Evolutionary conservation across 2,329 filamentous ascomycete genomes (phyloP).

Genomic region (Myotisia sp.): DNA sequence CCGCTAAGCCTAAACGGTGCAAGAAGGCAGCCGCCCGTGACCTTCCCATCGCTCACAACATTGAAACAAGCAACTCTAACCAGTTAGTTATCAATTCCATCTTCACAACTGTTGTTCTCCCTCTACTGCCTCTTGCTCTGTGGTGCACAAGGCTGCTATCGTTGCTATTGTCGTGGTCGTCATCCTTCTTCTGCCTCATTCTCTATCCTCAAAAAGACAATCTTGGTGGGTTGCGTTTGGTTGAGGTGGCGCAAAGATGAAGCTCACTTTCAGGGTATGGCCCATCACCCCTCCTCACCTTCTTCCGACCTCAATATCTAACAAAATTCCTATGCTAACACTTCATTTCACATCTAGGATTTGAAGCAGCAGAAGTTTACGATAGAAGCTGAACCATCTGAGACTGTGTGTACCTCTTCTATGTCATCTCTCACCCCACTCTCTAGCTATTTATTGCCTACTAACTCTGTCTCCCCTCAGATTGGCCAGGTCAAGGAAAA

Average conservation of each 20-base stretch:
- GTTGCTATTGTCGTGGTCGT: too few species aligned
- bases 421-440: too few species aligned
- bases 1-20: constrained; percentile 6
- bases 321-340: constrained; percentile 1
- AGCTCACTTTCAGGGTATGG: constrained; percentile 15
- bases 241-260: constrained; percentile 10
- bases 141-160: too few species aligned
- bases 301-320: constrained; percentile 1
- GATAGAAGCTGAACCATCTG: constrained; percentile 84
- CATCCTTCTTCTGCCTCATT: too few species aligned
- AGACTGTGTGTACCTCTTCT: constrained; percentile 53
- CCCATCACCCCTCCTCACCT: neutral
- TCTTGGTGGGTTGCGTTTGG: too few species aligned
- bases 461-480: constrained; percentile 40
- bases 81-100: too few species aligned
- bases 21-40: constrained; percentile 9
- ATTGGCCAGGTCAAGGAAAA: constrained; percentile 85
- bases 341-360: constrained; percentile 46
- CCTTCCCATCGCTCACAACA: constrained; percentile 3
- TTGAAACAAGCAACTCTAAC: too few species aligned
- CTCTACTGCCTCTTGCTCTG: too few species aligned
- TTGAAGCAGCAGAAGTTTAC: constrained; percentile 98
- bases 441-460: neutral
- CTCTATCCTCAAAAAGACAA: too few species aligned
- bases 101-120: too few species aligned